phyloP scores from a whole-genome alignment of 2,329 filamentous ascomycete species.

The Fusarium poae region DNA sequence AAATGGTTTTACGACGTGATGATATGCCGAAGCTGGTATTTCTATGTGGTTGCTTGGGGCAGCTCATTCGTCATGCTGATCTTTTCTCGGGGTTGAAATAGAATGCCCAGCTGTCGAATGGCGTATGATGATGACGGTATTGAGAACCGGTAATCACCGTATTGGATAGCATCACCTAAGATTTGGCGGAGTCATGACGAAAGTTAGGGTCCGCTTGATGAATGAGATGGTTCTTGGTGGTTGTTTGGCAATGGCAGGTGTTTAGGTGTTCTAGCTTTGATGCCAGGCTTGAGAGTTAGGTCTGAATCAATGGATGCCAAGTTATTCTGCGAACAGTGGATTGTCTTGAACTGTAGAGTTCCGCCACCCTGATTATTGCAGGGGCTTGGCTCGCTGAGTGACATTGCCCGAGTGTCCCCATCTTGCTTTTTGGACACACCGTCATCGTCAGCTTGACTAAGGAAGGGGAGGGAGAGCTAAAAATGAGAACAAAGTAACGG shows the following conservation, averaged over 20 bases:
- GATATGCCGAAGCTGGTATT: slow-evolving; percentile 16
- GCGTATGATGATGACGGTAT: slow-evolving; percentile 20
- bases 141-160: background rate
- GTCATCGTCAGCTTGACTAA: slow-evolving; percentile 26
- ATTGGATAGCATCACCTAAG: slow-evolving; percentile 4
- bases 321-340: slow-evolving; percentile 16
- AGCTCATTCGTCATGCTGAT: slow-evolving; percentile 9
- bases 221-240: background rate
- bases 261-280: too few species aligned
- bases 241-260: background rate
- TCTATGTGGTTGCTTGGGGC: slow-evolving; percentile 19
- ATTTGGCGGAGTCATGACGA: slow-evolving; percentile 34
- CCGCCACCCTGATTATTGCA: slow-evolving; percentile 36
- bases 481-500: slow-evolving; percentile 8
- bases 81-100: slow-evolving; percentile 11
- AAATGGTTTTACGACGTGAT: slow-evolving; percentile 1
- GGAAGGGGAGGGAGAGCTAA: slow-evolving; percentile 22
- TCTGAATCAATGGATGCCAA: slow-evolving; percentile 26
- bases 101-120: slow-evolving; percentile 12
- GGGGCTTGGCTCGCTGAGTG: slow-evolving; percentile 28
- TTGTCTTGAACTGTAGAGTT: slow-evolving; percentile 29
- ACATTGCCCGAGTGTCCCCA: slow-evolving; percentile 22
- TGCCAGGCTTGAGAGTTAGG: background rate
- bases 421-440: slow-evolving; percentile 36
- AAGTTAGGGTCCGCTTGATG: slow-evolving; percentile 12